These are phyloP conservation scores for Rutstroemia sp. DNA, from an alignment of 2,329 filamentous ascomycete genomes.

Conservation along the genomic window DNA sequence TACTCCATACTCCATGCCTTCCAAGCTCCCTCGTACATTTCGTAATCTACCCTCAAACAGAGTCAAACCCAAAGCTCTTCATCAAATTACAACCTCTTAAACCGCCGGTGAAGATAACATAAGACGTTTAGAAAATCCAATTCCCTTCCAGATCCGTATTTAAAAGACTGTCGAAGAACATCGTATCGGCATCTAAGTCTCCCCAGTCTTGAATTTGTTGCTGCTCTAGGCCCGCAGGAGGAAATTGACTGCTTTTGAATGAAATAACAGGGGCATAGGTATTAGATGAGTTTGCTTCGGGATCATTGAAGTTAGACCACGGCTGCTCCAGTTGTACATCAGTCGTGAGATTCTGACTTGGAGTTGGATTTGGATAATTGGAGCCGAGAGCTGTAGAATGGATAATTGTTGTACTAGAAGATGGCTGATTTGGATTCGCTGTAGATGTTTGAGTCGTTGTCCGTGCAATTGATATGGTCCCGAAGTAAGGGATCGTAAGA, in stretches of 20 bases:
- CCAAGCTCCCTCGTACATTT: not conserved
- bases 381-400: not conserved
- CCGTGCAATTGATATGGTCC: conserved; percentile 24
- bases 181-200: conserved; percentile 19
- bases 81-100: not conserved
- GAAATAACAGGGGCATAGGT: conserved; percentile 8
- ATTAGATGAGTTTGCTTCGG: no score
- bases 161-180: conserved; percentile 27
- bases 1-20: not conserved
- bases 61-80: not conserved
- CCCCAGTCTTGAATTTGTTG: conserved; percentile 18
- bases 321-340: not conserved
- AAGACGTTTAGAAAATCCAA: conserved; percentile 19
- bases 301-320: not conserved
- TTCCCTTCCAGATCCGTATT: conserved; percentile 28
- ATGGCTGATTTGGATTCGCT: not conserved
- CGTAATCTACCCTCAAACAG: not conserved
- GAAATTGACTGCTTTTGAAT: conserved; percentile 21
- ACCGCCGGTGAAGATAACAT: not conserved
- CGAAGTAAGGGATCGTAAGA: conserved; percentile 29
- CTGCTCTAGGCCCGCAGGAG: conserved; percentile 13
- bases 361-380: not conserved
- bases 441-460: not conserved
- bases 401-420: not conserved
- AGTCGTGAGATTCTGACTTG: not conserved